These are phyloP conservation scores for Waltergamsia citrina DNA, from an alignment of 2,329 filamentous ascomycete genomes.

Conservation along the genomic window DNA sequence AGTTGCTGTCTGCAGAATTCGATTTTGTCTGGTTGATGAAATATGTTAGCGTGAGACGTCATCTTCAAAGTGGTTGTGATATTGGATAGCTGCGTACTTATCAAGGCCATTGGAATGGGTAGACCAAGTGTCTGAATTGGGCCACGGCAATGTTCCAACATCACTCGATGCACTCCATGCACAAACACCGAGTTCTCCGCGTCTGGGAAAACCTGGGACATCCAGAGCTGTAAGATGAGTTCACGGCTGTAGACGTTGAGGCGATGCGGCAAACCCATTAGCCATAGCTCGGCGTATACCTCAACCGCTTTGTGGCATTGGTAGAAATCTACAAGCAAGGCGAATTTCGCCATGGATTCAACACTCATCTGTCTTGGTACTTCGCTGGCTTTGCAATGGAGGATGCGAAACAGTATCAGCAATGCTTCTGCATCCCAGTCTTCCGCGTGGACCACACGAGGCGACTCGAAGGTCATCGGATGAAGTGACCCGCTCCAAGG, in stretches of 20 bases:
- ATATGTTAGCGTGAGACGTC: no score
- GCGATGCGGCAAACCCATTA: slow-evolving; percentile 8
- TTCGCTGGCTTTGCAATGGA: slow-evolving; percentile 30
- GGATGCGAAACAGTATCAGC: slow-evolving; percentile 29
- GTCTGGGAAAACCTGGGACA: background rate
- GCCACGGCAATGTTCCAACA: no score
- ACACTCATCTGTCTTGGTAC: slow-evolving; percentile 26
- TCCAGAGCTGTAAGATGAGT: background rate
- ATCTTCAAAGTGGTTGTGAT: no score
- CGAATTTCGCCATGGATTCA: slow-evolving; percentile 32
- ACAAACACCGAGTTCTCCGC: no score
- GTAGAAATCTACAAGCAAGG: slow-evolving; percentile 31
- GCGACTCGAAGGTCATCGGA: slow-evolving; percentile 8
- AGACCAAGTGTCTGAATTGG: no score
- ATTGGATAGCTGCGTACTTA: no score
- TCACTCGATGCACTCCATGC: no score
- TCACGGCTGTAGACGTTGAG: background rate
- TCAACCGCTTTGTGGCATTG: slow-evolving; percentile 30
- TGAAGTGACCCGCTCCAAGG: slow-evolving; percentile 4
- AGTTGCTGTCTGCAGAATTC: no score
- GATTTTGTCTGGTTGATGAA: no score
- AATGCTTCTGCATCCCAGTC: slow-evolving; percentile 26
- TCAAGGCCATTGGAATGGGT: no score
- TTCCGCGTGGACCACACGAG: slow-evolving; percentile 4
- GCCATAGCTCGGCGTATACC: slow-evolving; percentile 29